A percentile compares a stretch with the other conserved stretches of the same genome.
Evolutionary conservation across 2,329 filamentous ascomycete genomes (phyloP).

Genomic region (Claviceps sp.): DNA sequence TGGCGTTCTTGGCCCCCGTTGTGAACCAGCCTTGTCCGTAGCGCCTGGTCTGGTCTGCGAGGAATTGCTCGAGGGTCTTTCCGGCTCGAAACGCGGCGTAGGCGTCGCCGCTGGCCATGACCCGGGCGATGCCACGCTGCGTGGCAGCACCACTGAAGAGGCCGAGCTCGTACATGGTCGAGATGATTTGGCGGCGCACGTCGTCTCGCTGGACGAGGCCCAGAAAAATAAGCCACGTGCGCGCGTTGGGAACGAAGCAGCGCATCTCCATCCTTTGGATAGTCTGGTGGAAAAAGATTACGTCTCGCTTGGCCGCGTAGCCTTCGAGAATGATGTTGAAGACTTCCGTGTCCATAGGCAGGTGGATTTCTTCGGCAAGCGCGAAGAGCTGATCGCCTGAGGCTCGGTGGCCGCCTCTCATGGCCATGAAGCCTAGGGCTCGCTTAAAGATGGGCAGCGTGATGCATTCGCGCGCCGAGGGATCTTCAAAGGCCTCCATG

Average conservation of each 20-base stretch:
- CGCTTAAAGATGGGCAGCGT: conserved; percentile 28
- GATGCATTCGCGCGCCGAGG: conserved; percentile 18
- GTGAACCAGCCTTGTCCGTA: conserved; percentile 36
- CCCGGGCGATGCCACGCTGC: conserved; percentile 24
- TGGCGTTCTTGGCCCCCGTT: conserved; percentile 20
- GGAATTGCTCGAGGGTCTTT: conserved; percentile 22
- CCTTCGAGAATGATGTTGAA: conserved; percentile 35
- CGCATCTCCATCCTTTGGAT: conserved; percentile 27
- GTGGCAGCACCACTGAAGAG: conserved; percentile 25
- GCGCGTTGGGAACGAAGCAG: conserved; percentile 26
- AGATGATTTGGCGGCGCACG: conserved; percentile 31
- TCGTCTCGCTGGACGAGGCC: conserved; percentile 45
- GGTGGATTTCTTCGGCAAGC: conserved; percentile 20
- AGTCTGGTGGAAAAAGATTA: conserved; percentile 25
- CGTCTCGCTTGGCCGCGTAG: conserved; percentile 25
- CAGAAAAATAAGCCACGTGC: conserved; percentile 36
- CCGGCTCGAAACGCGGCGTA: conserved; percentile 26
- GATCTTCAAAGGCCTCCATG: conserved; percentile 24
- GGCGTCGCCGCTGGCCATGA: conserved; percentile 30
- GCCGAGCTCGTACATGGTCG: conserved; percentile 31
- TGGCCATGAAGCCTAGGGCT: conserved; percentile 29
- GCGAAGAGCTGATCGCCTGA: conserved; percentile 23
- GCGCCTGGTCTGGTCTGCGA: conserved; percentile 25
- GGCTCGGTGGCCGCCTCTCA: conserved; percentile 21
- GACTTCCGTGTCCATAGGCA: conserved; percentile 31